Evolutionary conservation across 179 eudicot genomes (phyloP), one percentile per base, ranked within the genome.

Genomic region (Nepenthes alata): DNA sequence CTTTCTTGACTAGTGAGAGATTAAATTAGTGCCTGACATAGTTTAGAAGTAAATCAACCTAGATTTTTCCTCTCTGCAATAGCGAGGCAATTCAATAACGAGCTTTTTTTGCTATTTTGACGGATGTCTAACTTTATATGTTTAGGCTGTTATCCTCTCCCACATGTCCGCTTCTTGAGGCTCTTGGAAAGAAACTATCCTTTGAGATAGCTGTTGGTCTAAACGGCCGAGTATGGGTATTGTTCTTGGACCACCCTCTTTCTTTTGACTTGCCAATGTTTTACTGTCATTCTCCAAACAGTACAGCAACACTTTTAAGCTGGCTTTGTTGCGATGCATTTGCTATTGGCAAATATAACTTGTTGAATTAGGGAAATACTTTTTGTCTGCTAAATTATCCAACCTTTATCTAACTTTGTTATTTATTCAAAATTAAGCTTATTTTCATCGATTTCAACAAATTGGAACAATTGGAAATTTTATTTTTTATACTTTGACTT

Each of bases 211-310:
- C 98, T 3, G 85, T 85, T 61, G 97, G 98, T 58, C 66, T 85
- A 62, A 93, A 93, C 60, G 98, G 93, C 60, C 90, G 95, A 68
- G 86, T 93, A 69, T 93, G 97, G 98, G 98, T 91, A 84, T 62
- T 37, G 8, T 5, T 58, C 49, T n/a, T 9, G 11, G 1, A 7
- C 25, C 11, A 16, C 13, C 58, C 1, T 58, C 25, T 58, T 37
- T 11, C 11, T 25, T 56, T 25, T 56, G 7, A 34, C 7, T 5
- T 34, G n/a, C 25, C 25, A 25, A 25, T 25, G 25, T 25, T 25
- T 25, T 25, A 25, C 25, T 25, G 25, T 25, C 25, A 25, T 25
- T 25, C 25, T 25, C 25, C 25, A 25, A 25, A 25, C 25, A 25
- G 25, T 25, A 25, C 25, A 25, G 4, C 13, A 34, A 57, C 10